Evolutionary conservation across 2,329 filamentous ascomycete species (phyloP).

Genomic region (Sclerotinia nivalis): DNA sequence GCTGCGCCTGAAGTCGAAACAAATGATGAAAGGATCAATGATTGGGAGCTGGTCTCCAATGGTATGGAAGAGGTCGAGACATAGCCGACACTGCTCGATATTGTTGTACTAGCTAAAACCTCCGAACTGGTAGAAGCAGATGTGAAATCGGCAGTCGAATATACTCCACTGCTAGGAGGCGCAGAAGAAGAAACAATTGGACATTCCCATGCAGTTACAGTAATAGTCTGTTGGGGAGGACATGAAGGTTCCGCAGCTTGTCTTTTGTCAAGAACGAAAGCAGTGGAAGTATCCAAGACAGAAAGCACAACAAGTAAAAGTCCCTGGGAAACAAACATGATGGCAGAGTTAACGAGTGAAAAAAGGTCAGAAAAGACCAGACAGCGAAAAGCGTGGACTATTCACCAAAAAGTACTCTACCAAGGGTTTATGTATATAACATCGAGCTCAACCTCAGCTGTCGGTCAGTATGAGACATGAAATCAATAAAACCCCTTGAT

Average conservation of each 20-base stretch:
- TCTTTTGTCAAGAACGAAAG: conserved; percentile 12
- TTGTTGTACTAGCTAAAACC: neutral
- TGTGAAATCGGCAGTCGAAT: conserved; percentile 9
- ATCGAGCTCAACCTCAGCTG: neutral
- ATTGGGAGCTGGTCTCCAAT: neutral
- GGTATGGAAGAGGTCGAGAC: neutral
- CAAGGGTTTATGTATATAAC: conserved; percentile 4
- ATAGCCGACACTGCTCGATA: neutral
- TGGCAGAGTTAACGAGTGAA: neutral
- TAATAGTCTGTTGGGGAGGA: conserved; percentile 11
- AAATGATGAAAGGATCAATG: neutral
- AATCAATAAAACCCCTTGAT: conserved; percentile 9
- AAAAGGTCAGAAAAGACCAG: neutral
- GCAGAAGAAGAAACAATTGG: conserved; percentile 7
- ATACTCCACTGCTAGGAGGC: neutral
- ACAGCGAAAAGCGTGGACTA: neutral
- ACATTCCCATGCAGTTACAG: conserved; percentile 9
- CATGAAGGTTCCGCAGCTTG: neutral
- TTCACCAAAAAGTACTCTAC: neutral
- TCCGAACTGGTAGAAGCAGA: conserved; percentile 4
- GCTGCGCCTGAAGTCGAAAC: neutral
- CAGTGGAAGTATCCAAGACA: conserved; percentile 5
- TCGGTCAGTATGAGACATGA: neutral
- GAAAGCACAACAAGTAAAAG: conserved; percentile 7
- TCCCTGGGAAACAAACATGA: conserved; percentile 1